Percentiles rank a stretch among this genome's conserved stretches.
These are phyloP conservation scores for Rhodotorula paludigena DNA, from an alignment of 768 basidiomycete genomes.

Conservation along the genomic window DNA sequence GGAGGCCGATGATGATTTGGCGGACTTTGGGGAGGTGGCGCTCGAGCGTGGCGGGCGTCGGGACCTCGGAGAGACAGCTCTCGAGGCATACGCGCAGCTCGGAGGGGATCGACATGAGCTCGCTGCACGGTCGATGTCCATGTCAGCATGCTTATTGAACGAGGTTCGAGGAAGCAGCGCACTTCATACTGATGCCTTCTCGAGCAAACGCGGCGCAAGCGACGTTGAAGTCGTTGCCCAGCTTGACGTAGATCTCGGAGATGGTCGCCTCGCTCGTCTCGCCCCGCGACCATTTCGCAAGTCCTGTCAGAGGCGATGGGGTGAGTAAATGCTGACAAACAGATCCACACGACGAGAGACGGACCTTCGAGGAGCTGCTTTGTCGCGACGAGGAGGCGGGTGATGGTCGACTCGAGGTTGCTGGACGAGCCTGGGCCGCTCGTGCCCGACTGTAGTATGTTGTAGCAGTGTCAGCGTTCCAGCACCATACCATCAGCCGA, in stretches of 20 bases:
- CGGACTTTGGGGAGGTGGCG: conserved; percentile 85
- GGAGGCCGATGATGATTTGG: conserved; percentile 81
- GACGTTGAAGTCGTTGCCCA: conserved; percentile 95
- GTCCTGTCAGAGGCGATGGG: conserved; percentile 46
- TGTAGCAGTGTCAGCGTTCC: too few species aligned
- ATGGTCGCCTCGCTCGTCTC: conserved; percentile 71
- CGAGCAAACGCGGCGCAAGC: conserved; percentile 81
- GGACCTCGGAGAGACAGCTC: conserved; percentile 81
- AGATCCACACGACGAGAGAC: background rate
- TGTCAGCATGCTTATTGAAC: conserved; percentile 1
- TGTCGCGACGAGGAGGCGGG: conserved; percentile 85
- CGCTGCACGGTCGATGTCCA: conserved; percentile 53
- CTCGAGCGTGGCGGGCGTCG: conserved; percentile 75
- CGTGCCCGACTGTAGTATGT: background rate
- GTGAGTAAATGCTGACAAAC: background rate
- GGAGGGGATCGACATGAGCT: conserved; percentile 78
- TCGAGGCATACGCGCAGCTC: conserved; percentile 85
- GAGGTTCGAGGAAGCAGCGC: conserved; percentile 47
- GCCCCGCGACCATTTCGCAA: conserved; percentile 75
- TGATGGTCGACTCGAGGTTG: conserved; percentile 75
- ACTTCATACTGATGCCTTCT: conserved; percentile 88
- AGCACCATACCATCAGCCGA: too few species aligned
- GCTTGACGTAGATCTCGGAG: conserved; percentile 91
- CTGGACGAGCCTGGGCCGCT: background rate
- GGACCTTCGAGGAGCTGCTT: conserved; percentile 75